A percentile compares a stretch with the other conserved stretches of the same genome.
Evolutionary conservation across 768 basidiomycete species (phyloP).

Genomic region (Tylopilus plumbeoviolaceoides): DNA sequence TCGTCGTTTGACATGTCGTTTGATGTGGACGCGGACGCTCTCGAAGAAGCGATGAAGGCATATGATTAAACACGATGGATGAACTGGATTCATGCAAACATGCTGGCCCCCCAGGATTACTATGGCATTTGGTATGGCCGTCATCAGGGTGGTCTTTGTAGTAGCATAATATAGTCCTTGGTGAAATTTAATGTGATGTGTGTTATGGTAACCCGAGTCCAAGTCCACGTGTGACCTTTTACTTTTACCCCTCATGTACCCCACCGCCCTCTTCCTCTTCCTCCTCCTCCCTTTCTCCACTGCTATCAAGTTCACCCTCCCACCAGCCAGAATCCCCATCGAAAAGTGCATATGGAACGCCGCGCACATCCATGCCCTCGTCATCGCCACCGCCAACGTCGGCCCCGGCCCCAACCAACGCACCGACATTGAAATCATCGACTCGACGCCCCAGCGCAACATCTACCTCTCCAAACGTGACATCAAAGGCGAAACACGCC

Average conservation of each 20-base stretch:
- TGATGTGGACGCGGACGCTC: slow-evolving; percentile 24
- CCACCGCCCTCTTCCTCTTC: slow-evolving; percentile 17
- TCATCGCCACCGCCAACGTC: slow-evolving; percentile 95
- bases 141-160: too few relatives aligned
- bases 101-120: neutral
- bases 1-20: slow-evolving; percentile 33
- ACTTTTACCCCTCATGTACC: slow-evolving; percentile 3
- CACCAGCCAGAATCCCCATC: slow-evolving; percentile 65
- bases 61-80: slow-evolving; percentile 20
- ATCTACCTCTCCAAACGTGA: slow-evolving; percentile 87
- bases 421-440: slow-evolving; percentile 91
- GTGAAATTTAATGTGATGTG: too few relatives aligned
- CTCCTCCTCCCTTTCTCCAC: slow-evolving; percentile 27
- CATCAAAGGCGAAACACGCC: slow-evolving; percentile 85
- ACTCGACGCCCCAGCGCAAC: slow-evolving; percentile 80
- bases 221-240: too few relatives aligned
- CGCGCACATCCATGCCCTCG: slow-evolving; percentile 79
- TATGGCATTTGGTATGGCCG: too few relatives aligned
- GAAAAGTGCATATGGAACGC: slow-evolving; percentile 95
- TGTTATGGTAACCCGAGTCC: too few relatives aligned
- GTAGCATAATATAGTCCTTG: too few relatives aligned
- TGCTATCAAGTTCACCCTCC: slow-evolving; percentile 86
- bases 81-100: neutral
- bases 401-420: slow-evolving; percentile 72
- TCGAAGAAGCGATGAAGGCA: slow-evolving; percentile 31